Evolutionary conservation across 805 yeast species (phyloP).

Genomic region (Candida quercuum): DNA sequence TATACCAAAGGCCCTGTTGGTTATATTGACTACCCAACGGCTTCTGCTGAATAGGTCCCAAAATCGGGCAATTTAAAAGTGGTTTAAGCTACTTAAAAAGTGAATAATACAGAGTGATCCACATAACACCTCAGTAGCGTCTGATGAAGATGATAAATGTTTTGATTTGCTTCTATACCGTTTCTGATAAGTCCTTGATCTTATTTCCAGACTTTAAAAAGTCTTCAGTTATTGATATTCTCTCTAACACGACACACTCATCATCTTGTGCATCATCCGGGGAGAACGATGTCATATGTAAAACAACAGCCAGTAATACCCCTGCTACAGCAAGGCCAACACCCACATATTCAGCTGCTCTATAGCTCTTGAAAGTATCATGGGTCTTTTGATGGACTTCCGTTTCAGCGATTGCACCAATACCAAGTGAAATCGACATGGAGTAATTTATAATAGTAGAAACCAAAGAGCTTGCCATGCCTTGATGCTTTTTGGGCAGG

Average conservation of each 20-base stretch:
- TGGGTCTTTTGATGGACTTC: slow-evolving; percentile 27
- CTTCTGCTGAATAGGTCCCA: background rate
- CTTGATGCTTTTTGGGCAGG: slow-evolving; percentile 62
- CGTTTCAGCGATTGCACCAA: slow-evolving; percentile 60
- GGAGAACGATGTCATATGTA: too few relatives aligned
- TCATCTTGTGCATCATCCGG: too few relatives aligned
- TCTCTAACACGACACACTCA: too few relatives aligned
- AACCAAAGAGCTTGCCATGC: slow-evolving; percentile 72
- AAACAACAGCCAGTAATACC: slow-evolving; percentile 21
- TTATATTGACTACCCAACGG: background rate
- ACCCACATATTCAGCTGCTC: slow-evolving; percentile 56
- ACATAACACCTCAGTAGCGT: too few relatives aligned
- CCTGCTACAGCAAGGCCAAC: slow-evolving; percentile 56
- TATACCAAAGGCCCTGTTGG: background rate
- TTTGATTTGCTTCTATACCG: too few relatives aligned
- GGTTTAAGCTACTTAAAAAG: too few relatives aligned
- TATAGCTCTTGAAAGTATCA: slow-evolving; percentile 36
- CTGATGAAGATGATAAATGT: too few relatives aligned
- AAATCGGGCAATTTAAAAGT: too few relatives aligned
- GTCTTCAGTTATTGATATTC: too few relatives aligned
- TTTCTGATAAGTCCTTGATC: too few relatives aligned
- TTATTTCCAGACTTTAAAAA: too few relatives aligned
- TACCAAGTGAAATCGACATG: slow-evolving; percentile 62
- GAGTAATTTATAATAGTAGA: slow-evolving; percentile 70
- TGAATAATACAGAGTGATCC: too few relatives aligned